These are phyloP conservation scores for Debaryomycetaceae sp. DNA, from an alignment of 1,139 yeast genomes.

Conservation along the genomic window DNA sequence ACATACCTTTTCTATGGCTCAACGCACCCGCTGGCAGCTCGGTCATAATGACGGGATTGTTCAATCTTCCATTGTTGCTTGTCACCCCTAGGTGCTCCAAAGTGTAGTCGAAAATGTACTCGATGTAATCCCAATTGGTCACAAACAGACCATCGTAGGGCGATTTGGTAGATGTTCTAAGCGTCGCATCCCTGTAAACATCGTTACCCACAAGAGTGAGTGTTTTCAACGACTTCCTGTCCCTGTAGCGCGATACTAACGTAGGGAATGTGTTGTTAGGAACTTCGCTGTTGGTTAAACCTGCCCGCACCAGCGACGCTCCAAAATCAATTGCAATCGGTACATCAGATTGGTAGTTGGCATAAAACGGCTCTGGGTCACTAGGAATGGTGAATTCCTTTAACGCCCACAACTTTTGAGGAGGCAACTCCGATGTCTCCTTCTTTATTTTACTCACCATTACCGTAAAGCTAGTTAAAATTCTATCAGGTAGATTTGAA, in stretches of 20 bases:
- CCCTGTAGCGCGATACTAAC: slow-evolving; percentile 70
- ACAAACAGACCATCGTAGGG: slow-evolving; percentile 87
- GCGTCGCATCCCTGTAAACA: slow-evolving; percentile 64
- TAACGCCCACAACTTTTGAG: slow-evolving; percentile 49
- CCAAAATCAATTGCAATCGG: slow-evolving; percentile 90
- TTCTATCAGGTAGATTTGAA: background rate
- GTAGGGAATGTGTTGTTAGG: slow-evolving; percentile 75
- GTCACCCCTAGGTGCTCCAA: slow-evolving; percentile 74
- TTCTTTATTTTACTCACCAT: slow-evolving; percentile 14
- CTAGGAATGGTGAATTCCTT: slow-evolving; percentile 41
- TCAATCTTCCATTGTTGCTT: slow-evolving; percentile 49
- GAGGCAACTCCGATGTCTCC: slow-evolving; percentile 34
- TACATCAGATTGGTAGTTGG: slow-evolving; percentile 47
- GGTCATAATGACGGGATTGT: slow-evolving; percentile 79
- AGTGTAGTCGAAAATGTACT: slow-evolving; percentile 76
- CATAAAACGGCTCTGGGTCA: slow-evolving; percentile 49
- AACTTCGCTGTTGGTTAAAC: slow-evolving; percentile 48
- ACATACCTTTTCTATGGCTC: slow-evolving; percentile 68
- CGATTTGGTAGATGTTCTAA: slow-evolving; percentile 64
- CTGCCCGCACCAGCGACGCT: slow-evolving; percentile 64
- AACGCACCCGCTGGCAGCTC: slow-evolving; percentile 72
- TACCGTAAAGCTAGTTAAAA: background rate
- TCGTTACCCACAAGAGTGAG: slow-evolving; percentile 83
- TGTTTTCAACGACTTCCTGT: slow-evolving; percentile 62
- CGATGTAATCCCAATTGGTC: slow-evolving; percentile 91